These are phyloP conservation scores for Oldenlandia corymbosa DNA, from an alignment of 257 asterid genomes.

Conservation along the genomic window DNA sequence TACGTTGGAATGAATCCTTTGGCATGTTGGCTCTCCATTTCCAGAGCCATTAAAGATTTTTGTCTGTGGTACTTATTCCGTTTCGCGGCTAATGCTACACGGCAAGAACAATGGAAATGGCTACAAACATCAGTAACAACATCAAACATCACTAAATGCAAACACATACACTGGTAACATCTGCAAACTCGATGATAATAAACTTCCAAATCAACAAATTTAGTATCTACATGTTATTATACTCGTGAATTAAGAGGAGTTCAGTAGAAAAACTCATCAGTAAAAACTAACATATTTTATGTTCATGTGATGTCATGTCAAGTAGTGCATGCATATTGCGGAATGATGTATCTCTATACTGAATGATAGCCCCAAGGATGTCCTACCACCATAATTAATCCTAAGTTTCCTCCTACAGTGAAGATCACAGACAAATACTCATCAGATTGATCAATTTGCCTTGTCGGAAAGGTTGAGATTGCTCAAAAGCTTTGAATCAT, in stretches of 20 bases:
- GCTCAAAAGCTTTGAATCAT: background rate
- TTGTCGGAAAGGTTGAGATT: background rate
- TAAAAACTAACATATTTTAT: background rate
- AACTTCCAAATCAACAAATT: background rate
- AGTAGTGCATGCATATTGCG: background rate
- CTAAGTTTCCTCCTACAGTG: background rate
- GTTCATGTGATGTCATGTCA: background rate
- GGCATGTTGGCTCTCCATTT: slow-evolving; percentile 99
- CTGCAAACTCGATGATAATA: background rate
- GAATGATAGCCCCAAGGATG: background rate
- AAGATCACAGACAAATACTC: background rate
- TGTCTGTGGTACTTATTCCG: slow-evolving; percentile 82
- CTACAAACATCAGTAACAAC: background rate
- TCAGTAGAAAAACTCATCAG: background rate
- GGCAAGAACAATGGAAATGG: background rate
- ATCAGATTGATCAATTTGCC: background rate
- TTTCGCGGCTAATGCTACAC: slow-evolving; percentile 82
- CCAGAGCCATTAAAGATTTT: slow-evolving; percentile 77
- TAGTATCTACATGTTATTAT: background rate
- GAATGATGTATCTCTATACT: background rate
- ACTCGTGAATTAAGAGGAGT: background rate
- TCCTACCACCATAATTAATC: too few species aligned
- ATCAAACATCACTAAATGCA: too few species aligned
- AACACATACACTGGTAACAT: background rate
- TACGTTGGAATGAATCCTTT: slow-evolving; percentile 85